Base-by-base conservation (phyloP, 208 protist species). In the Balamuthia mandrillaris region DNA sequence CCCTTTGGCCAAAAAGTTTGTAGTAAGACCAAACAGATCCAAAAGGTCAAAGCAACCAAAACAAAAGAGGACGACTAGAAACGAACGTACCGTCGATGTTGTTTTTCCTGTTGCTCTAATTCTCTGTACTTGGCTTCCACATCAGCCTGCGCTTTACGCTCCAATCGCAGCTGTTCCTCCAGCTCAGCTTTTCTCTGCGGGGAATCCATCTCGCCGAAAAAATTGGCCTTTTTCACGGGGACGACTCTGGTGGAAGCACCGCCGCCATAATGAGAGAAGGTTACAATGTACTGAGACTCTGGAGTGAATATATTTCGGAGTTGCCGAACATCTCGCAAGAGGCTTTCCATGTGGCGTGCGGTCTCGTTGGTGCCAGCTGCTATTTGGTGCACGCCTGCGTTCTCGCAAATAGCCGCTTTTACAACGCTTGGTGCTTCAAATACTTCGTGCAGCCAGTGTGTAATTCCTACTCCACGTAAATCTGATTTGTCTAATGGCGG, bases 221-320 rank as follows among this genome's bases (percentile, higher is more conserved):
- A 7, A 16, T 9, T 5, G 56, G 44, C 37, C 1, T 77, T 45
- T 18, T 27, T 18, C 18, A 77, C 68, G 3, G 68, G 1, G 1
- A 86, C 42, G 5, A 49, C 79, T 1, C 66, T 70, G 0, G 33
- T 52, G 51, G 33, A 37, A 12, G 44, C 24, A 37, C 35, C 63
- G 4, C 84, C 47, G n/a, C 84, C 87, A 63, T 86, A 90, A 18
- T n/a, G 35, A 1, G 87, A 90, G 21, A 27, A 42, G 0, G 44
- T 63, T 9, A 52, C 72, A 21, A 12, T 27, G 27, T 58, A 90
- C 10, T 27, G 33, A 4, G 29, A 39, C 0, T 41, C 21, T 27
- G 87, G 84, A 1, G 87, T 90, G 29, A 77, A 87, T 35, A 87
- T 68, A 0, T 33, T 7, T 18, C 47, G 29, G 14, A 86, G 16